phyloP scores from a whole-genome alignment of 345 rosid species.

The Leavenworthia alabamica region DNA sequence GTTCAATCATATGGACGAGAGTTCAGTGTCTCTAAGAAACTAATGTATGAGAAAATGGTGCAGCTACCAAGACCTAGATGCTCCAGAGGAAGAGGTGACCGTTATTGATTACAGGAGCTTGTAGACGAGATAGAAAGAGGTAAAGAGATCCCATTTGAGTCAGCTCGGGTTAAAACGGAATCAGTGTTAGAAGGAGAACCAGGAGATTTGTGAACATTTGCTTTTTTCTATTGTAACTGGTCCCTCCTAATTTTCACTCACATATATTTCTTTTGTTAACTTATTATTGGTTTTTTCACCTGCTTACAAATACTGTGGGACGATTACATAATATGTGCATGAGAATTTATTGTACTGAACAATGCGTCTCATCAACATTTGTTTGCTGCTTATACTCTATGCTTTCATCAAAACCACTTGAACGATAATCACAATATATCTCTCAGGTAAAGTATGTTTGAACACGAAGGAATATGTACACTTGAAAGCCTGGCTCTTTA shows the following conservation, averaged over 20 bases:
- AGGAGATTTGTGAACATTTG: neutral
- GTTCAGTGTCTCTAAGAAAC: neutral
- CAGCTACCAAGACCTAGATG: constrained; percentile 98
- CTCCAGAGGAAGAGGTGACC: constrained; percentile 94
- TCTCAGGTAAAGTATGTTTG: neutral
- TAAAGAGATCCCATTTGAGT: neutral
- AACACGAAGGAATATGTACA: constrained; percentile 3
- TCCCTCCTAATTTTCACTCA: neutral
- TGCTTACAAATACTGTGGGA: neutral
- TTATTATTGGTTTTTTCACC: neutral
- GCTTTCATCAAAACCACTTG: neutral
- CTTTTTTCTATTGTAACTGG: neutral
- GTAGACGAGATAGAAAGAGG: neutral
- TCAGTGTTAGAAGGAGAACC: neutral
- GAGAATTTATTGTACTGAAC: neutral
- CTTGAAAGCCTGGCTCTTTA: constrained; percentile 13
- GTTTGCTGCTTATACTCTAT: neutral
- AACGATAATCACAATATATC: neutral
- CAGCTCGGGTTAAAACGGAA: neutral
- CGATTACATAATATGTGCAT: neutral
- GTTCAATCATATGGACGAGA: neutral
- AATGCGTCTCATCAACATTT: neutral
- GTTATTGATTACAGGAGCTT: constrained; percentile 94
- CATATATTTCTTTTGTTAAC: neutral
- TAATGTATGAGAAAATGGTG: constrained; percentile 22